Evolutionary conservation across 2,329 filamentous ascomycete genomes (phyloP), one percentile per base, ranked within the genome.

Genomic region (Arthrobotrys musiformis): DNA sequence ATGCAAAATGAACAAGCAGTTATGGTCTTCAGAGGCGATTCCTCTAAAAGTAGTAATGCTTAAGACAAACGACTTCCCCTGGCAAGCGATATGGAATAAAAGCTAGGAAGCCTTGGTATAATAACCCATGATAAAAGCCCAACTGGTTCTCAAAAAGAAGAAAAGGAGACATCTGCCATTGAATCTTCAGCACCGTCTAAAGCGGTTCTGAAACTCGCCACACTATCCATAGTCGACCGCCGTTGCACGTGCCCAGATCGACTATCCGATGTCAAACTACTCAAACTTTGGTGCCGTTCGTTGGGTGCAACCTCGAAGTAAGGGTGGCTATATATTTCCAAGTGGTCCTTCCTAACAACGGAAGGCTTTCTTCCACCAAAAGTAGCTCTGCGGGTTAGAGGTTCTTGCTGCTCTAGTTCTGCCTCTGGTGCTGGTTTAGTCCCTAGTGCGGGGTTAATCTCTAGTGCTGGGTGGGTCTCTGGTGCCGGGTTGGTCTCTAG

Each of bases 281-380:
- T 76, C 17, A 76, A 26, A 52, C 72, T 76, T 13, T 24, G 56
- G 35, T 76, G 72, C 26, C 64, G 33, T 37, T 76, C 72, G 17
- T 4, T 22, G 0, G 72, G 72, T 19, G 64, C 72, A 37, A 76
- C 72, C 28, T 69, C 72, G 30, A 76, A 76, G n/a, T 76, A 76
- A 42, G 72, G 72, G 40, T 76, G 72, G 13, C 37, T 70, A 46
- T 70, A 76, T 1, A 76, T 76, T 13, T 70, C 64, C 48, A 76
- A 58, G 28, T 76, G 72, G 19, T 76, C 72, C 15, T 70, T 69
- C 35, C 50, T 63, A 6, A 76, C 58, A 33, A 76, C 54, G 15
- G 72, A 76, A 28, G 35, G 63, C 15, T 24, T 46, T 54, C 72
- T 76, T 13, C 17, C 37, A 6, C 44, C 56, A 11, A 52, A 24